Evolutionary conservation across 2,329 filamentous ascomycete species (phyloP).

Genomic region (Ceratocystis cacaofunesta): DNA sequence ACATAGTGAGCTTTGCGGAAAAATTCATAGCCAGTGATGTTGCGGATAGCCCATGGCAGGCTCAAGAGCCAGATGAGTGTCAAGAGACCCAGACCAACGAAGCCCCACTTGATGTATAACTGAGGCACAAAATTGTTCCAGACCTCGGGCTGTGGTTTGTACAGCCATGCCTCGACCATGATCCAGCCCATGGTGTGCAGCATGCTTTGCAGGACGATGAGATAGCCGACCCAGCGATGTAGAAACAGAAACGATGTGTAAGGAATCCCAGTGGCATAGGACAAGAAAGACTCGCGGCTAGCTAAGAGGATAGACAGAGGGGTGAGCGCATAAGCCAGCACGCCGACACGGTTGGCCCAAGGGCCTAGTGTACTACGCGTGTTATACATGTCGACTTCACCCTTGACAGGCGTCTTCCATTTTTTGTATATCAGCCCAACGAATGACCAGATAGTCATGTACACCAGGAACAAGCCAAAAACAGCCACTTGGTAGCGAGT

Average conservation of each 20-base stretch:
- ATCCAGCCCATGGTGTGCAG: conserved; percentile 61
- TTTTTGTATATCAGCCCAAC: conserved; percentile 52
- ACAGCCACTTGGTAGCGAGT: conserved; percentile 53
- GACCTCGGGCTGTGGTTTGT: conserved; percentile 53
- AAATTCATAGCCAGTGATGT: conserved; percentile 56
- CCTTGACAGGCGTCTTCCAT: conserved; percentile 56
- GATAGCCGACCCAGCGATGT: conserved; percentile 59
- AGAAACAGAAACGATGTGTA: conserved; percentile 68
- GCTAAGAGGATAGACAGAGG: conserved; percentile 53
- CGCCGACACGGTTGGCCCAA: conserved; percentile 54
- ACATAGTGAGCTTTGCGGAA: conserved; percentile 63
- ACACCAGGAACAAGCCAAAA: conserved; percentile 41
- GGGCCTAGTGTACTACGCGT: conserved; percentile 51
- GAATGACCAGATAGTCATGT: conserved; percentile 54
- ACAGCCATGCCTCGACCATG: conserved; percentile 49
- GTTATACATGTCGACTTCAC: conserved; percentile 40
- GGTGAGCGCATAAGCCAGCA: conserved; percentile 58
- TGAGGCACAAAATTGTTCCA: conserved; percentile 44
- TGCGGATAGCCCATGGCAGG: conserved; percentile 39
- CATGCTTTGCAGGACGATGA: conserved; percentile 53
- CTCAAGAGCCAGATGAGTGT: conserved; percentile 46
- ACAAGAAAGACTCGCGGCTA: conserved; percentile 56
- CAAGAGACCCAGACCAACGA: conserved; percentile 52
- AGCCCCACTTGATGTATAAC: conserved; percentile 57
- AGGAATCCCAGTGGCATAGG: conserved; percentile 54